Percentiles rank a stretch among this genome's conserved stretches.
phyloP scores from a whole-genome alignment of 2,329 filamentous ascomycete species.

The Rhinocladiella similis region DNA sequence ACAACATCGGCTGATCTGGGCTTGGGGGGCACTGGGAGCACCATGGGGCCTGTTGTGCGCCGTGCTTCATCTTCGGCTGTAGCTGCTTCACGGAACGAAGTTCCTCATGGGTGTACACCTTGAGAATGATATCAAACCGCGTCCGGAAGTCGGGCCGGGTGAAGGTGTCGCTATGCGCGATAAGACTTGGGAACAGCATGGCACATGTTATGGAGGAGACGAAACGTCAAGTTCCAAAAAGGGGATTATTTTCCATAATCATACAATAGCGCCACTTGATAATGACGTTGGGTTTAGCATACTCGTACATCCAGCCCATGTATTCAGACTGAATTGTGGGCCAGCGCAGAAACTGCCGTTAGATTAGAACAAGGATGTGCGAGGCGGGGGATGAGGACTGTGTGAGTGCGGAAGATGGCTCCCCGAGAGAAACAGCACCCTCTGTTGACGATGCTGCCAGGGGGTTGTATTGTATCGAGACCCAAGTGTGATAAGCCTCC shows the following conservation, averaged over 20 bases:
- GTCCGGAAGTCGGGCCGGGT: not conserved
- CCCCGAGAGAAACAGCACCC: no score
- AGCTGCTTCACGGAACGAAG: not conserved
- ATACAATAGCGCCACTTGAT: not conserved
- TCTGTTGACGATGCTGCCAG: no score
- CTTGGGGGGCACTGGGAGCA: not conserved
- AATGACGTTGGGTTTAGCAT: not conserved
- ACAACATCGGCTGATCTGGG: not conserved
- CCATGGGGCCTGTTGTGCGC: no score
- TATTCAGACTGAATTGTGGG: no score
- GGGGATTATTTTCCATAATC: slow-evolving; percentile 6
- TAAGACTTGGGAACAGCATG: not conserved
- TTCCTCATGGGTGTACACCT: not conserved
- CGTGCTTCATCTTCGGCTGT: not conserved
- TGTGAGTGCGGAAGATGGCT: no score
- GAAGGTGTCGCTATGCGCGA: not conserved
- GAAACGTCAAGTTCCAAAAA: slow-evolving; percentile 7
- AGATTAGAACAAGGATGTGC: no score
- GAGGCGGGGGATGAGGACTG: no score
- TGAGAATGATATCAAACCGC: not conserved
- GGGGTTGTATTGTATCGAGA: not conserved
- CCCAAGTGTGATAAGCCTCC: not conserved
- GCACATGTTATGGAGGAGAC: not conserved
- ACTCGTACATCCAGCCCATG: no score
- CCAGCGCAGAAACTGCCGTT: no score